Evolutionary conservation across 2,329 filamentous ascomycete species (phyloP).

Genomic region (Westerdykella aurantiaca): DNA sequence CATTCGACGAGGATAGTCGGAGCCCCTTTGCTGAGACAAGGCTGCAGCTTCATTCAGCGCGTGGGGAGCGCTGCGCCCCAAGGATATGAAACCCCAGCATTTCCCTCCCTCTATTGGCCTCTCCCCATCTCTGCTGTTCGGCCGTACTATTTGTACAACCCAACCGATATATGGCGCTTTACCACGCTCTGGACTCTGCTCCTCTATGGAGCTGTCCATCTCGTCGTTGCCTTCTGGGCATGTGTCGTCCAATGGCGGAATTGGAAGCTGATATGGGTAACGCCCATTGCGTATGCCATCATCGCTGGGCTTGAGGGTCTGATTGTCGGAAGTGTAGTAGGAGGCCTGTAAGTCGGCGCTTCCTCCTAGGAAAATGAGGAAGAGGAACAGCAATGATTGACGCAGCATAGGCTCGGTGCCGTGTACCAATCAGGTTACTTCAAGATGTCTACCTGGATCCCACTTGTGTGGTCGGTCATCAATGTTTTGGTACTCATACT

Average conservation of each 20-base stretch:
- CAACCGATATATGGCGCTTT: slow-evolving; percentile 77
- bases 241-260: slow-evolving; percentile 61
- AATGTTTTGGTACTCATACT: slow-evolving; percentile 77
- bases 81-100: slow-evolving; percentile 63
- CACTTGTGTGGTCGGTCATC: slow-evolving; percentile 79
- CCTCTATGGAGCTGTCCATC: slow-evolving; percentile 68
- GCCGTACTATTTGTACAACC: slow-evolving; percentile 63
- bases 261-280: slow-evolving; percentile 59
- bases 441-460: slow-evolving; percentile 90
- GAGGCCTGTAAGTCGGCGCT: slow-evolving; percentile 59
- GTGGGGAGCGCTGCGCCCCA: slow-evolving; percentile 45
- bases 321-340: slow-evolving; percentile 74
- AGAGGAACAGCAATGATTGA: slow-evolving; percentile 1
- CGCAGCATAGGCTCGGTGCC: slow-evolving; percentile 59
- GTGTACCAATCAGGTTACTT: slow-evolving; percentile 80
- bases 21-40: no score
- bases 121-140: slow-evolving; percentile 53
- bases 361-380: no score
- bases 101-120: slow-evolving; percentile 78
- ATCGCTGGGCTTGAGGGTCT: slow-evolving; percentile 71
- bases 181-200: slow-evolving; percentile 83
- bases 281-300: slow-evolving; percentile 64
- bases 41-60: slow-evolving; percentile 40
- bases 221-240: slow-evolving; percentile 65
- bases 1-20: no score